Evolutionary conservation across 176 grass and related monocot species (phyloP), one percentile per base, ranked within the genome.

Genomic region (Musa troglodytarum): DNA sequence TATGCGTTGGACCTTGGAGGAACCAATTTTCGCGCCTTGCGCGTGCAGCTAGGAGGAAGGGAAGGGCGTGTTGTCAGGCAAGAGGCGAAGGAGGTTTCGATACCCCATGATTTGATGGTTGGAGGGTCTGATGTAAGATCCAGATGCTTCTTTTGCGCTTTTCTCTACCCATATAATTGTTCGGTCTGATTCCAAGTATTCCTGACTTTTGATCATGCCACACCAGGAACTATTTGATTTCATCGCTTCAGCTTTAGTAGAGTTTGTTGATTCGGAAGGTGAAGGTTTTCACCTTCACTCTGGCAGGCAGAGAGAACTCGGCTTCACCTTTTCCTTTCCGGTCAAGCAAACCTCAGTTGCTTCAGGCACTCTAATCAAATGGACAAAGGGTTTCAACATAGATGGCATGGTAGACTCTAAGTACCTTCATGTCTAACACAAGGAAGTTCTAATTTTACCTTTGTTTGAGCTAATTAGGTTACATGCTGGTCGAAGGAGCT

Each of bases 1-100:
- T 77, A 77, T 25, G 75, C 75, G 5, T 77, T 77, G 75, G 75
- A 77, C 49, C 75, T 77, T 10, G 75, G 75, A 65, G 75, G 75
- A 26, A 77, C 75, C 75, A 77, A 77, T 49, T 77, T 77, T 23
- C 75, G 75, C 11, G 75, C 65, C 19, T 9, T 77, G 20, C 75
- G 75, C 11, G 75, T 77, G 9, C 75, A 77, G 65, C 52, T 77
- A 51, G 75, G 75, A 16, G 75, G 75, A 52, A 77, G 52, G 49
- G 75, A 64, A 77, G 61, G 61, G 59, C 43, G 11, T 64, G 75
- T 77, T 28, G 20, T 77, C 55, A 77, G 26, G 61, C 58, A 77
- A 65, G 59, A 64, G 25, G 64, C 14, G 26, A 49, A 77, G 49
- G 75, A 77, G 61, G 75, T 77, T 14, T 77, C 75, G 1, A 77